A percentile compares a stretch with the other conserved stretches of the same genome.
These are phyloP conservation scores for Camelina sativa DNA, from an alignment of 345 rosid species.

Conservation along the genomic window DNA sequence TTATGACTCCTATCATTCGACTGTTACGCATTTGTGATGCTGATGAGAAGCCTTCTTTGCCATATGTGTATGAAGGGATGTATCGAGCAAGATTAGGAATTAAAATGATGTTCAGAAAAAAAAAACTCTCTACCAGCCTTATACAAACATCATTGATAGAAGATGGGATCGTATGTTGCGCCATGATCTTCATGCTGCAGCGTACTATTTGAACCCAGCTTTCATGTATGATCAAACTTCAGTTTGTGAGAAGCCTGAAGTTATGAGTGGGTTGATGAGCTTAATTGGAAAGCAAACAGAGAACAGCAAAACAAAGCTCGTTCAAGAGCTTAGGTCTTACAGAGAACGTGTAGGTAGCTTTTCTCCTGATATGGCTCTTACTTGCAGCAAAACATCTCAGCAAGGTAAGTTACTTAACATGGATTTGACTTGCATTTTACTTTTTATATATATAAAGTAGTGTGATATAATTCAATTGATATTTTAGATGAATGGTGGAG, in stretches of 20 bases:
- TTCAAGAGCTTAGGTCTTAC: conserved; percentile 8
- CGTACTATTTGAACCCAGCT: not conserved
- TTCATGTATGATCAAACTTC: not conserved
- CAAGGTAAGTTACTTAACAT: not conserved
- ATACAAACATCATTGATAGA: too few relatives aligned
- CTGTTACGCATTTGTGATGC: too few relatives aligned
- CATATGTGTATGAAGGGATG: too few relatives aligned
- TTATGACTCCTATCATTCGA: too few relatives aligned
- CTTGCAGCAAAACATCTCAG: not conserved
- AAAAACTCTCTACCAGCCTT: too few relatives aligned
- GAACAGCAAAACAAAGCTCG: not conserved
- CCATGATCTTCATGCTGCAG: not conserved
- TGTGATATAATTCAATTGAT: too few relatives aligned
- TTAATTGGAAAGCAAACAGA: not conserved
- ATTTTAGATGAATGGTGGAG: conserved; percentile 12
- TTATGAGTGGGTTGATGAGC: not conserved
- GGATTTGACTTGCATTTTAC: not conserved
- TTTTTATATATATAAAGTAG: too few relatives aligned
- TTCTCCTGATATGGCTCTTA: not conserved
- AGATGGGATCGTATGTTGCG: conserved; percentile 18
- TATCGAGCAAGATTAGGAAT: too few relatives aligned
- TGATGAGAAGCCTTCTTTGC: too few relatives aligned
- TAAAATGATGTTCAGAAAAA: too few relatives aligned
- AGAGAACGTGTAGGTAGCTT: not conserved
- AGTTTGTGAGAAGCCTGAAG: not conserved